A percentile compares a stretch with the other conserved stretches of the same genome.
Evolutionary conservation across 78 protist genomes (phyloP).

Genomic region (Neovahlkampfia damariscottae): DNA sequence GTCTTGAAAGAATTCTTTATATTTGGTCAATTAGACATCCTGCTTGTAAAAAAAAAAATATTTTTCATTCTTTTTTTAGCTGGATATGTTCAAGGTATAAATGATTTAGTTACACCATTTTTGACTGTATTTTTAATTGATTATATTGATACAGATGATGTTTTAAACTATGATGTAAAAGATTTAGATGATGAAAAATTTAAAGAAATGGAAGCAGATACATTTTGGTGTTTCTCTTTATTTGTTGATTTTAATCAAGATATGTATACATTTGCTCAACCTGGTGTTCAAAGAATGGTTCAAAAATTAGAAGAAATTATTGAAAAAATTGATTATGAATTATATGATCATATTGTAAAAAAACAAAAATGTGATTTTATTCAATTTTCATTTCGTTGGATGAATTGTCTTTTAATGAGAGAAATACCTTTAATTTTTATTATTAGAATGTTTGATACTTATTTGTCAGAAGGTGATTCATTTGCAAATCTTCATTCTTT

Average conservation of each 20-base stretch:
- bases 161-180: conserved; percentile 16
- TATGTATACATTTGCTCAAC: conserved; percentile 82
- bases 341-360: conserved; percentile 54
- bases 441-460: conserved; percentile 78
- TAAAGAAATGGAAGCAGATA: conserved; percentile 74
- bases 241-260: conserved; percentile 64
- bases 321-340: conserved; percentile 12
- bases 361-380: conserved; percentile 46
- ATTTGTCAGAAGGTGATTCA: conserved; percentile 39
- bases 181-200: conserved; percentile 5
- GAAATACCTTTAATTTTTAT: conserved; percentile 56
- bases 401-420: conserved; percentile 88
- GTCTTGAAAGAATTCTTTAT: conserved; percentile 72
- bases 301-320: conserved; percentile 32
- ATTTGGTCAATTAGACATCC: conserved; percentile 92
- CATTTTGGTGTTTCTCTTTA: conserved; percentile 77
- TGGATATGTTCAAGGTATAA: conserved; percentile 95
- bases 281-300: conserved; percentile 79
- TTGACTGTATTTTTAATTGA: conserved; percentile 22
- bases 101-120: conserved; percentile 64
- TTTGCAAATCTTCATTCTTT: conserved; percentile 69
- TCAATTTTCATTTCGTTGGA: conserved; percentile 93
- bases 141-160: background rate
- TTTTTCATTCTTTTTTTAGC: no score
- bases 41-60: no score